Evolutionary conservation across 805 yeast species (phyloP).

Genomic region (Kluyveromyces starmeri): DNA sequence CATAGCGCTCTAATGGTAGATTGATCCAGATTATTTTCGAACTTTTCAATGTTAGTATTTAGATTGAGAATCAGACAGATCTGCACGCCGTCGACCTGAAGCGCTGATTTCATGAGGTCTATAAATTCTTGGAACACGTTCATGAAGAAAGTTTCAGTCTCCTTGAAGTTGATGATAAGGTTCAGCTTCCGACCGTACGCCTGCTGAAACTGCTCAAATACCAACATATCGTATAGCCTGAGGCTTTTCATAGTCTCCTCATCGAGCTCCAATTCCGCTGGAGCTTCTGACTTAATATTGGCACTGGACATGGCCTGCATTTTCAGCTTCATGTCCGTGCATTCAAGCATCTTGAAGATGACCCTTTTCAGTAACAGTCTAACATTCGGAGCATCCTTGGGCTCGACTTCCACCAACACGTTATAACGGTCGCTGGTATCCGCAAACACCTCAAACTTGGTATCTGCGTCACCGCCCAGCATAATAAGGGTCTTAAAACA

Average conservation of each 20-base stretch:
- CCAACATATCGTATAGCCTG: slow-evolving; percentile 21
- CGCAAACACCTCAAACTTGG: slow-evolving; percentile 30
- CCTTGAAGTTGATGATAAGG: slow-evolving; percentile 27
- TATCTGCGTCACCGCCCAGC: slow-evolving; percentile 37
- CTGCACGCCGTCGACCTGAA: slow-evolving; percentile 19
- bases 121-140: slow-evolving; percentile 23
- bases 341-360: slow-evolving; percentile 25
- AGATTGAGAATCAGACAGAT: slow-evolving; percentile 26
- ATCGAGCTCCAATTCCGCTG: background rate
- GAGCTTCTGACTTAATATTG: too few relatives aligned
- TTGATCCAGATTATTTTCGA: slow-evolving; percentile 27
- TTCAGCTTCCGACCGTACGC: slow-evolving; percentile 21
- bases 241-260: slow-evolving; percentile 3
- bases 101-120: slow-evolving; percentile 20
- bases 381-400: slow-evolving; percentile 32
- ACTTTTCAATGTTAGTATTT: slow-evolving; percentile 26
- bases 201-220: slow-evolving; percentile 25
- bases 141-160: slow-evolving; percentile 26
- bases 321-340: slow-evolving; percentile 7
- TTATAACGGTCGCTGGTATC: slow-evolving; percentile 13
- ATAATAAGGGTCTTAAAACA: slow-evolving; percentile 28
- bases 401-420: slow-evolving; percentile 28
- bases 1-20: slow-evolving; percentile 25
- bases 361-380: slow-evolving; percentile 30
- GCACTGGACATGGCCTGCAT: background rate